phyloP scores from a whole-genome alignment of 306 rosid species.

The Alnus glutinosa region DNA sequence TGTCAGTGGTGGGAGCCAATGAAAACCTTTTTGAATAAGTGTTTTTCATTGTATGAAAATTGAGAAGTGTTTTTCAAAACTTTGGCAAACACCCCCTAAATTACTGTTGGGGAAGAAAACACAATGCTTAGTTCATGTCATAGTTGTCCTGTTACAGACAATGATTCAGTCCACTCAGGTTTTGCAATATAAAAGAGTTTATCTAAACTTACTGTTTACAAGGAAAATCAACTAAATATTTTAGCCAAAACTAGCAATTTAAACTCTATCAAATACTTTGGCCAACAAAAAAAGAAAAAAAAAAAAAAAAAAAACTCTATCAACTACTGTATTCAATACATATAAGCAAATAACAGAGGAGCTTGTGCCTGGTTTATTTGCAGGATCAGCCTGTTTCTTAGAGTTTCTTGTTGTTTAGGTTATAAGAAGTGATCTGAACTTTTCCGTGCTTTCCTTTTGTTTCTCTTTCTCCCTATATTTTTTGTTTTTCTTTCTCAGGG shows the following conservation, averaged over 20 bases:
- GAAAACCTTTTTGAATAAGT: no score
- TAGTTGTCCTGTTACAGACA: not conserved
- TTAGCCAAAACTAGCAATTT: not conserved
- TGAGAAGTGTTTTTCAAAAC: no score
- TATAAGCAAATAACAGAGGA: not conserved
- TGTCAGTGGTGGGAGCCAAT: no score
- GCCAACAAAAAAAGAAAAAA: not conserved
- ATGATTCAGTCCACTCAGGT: not conserved
- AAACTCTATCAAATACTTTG: conserved; percentile 1
- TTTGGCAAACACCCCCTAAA: not conserved
- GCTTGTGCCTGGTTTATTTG: not conserved
- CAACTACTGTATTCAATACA: not conserved
- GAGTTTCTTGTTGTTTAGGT: not conserved
- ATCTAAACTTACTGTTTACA: not conserved
- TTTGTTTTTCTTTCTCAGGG: not conserved
- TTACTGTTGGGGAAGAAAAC: not conserved
- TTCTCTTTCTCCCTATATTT: no score
- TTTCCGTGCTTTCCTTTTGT: not conserved
- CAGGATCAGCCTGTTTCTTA: not conserved
- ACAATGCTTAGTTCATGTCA: not conserved
- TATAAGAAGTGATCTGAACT: no score
- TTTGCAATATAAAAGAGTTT: not conserved
- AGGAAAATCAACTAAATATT: not conserved
- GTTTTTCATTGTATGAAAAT: no score
- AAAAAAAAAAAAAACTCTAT: not conserved